Percentiles rank a stretch among this genome's conserved stretches.
These are phyloP conservation scores for Blastocladiella emersonii DNA, from an alignment of 371 early-diverging fungal genomes.

Conservation along the genomic window DNA sequence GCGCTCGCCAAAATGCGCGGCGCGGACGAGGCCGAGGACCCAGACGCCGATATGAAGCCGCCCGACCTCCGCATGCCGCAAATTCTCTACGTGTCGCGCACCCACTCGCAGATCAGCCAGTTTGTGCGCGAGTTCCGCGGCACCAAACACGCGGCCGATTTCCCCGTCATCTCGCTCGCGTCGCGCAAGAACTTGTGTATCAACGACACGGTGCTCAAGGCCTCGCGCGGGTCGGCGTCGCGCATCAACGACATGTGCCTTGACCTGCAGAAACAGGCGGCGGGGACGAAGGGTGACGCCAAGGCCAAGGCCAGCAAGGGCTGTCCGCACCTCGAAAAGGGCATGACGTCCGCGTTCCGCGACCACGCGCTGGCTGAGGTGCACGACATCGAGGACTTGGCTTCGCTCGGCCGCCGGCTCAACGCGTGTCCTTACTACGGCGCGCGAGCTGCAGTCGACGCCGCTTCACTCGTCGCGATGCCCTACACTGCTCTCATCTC, in stretches of 20 bases:
- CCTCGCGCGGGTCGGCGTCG: slow-evolving; percentile 16
- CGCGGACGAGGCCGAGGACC: slow-evolving; percentile 21
- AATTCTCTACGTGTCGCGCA: slow-evolving; percentile 70
- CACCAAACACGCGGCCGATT: slow-evolving; percentile 47
- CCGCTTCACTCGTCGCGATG: slow-evolving; percentile 55
- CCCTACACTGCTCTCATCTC: slow-evolving; percentile 79
- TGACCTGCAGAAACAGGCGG: slow-evolving; percentile 45
- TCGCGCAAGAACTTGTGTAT: slow-evolving; percentile 76
- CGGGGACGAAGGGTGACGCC: no score
- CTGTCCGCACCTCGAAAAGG: not conserved
- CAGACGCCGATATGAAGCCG: slow-evolving; percentile 1
- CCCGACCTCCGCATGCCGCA: slow-evolving; percentile 12
- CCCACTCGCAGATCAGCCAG: slow-evolving; percentile 90
- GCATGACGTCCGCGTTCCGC: not conserved
- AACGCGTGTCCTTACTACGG: slow-evolving; percentile 87
- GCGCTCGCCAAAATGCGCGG: not conserved
- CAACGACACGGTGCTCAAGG: slow-evolving; percentile 41
- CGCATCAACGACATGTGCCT: slow-evolving; percentile 63
- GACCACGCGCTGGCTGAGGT: slow-evolving; percentile 20
- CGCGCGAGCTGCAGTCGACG: slow-evolving; percentile 39
- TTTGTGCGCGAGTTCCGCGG: slow-evolving; percentile 74
- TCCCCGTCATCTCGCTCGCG: slow-evolving; percentile 52
- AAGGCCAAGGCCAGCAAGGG: no score
- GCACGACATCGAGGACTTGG: slow-evolving; percentile 78
- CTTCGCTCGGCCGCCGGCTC: slow-evolving; percentile 39